These are phyloP conservation scores for Auricularia sp. DNA, from an alignment of 768 basidiomycete genomes.

Conservation along the genomic window DNA sequence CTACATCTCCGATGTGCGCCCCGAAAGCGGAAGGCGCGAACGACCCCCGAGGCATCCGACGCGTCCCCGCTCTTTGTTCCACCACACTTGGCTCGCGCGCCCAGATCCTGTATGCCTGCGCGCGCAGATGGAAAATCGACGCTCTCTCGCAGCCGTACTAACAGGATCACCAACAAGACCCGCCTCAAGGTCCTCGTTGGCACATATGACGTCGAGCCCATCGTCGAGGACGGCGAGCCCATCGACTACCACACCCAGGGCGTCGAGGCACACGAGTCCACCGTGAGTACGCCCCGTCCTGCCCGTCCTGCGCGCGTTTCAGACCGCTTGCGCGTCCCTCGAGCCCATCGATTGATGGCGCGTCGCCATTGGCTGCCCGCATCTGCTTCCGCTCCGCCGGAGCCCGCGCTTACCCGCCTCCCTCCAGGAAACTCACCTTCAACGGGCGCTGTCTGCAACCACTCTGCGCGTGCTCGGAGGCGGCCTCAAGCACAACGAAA, in stretches of 20 bases:
- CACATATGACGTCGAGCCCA: neutral
- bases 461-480: conserved; percentile 27
- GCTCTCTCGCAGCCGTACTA: neutral
- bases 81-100: neutral
- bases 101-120: neutral
- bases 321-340: neutral
- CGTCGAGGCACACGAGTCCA: conserved; percentile 1
- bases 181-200: neutral
- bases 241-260: conserved; percentile 1
- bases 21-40: neutral
- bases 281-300: neutral
- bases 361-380: conserved; percentile 33
- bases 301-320: neutral
- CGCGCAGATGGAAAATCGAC: neutral
- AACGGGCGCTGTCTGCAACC: conserved; percentile 46
- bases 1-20: neutral
- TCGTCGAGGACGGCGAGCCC: neutral
- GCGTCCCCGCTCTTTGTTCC: neutral
- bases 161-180: conserved; percentile 1
- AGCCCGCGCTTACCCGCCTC: conserved; percentile 39
- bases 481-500: conserved; percentile 20
- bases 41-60: neutral
- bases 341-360: conserved; percentile 20
- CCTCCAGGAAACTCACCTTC: conserved; percentile 46
- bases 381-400: conserved; percentile 38